Evolutionary conservation across 495 filamentous ascomycete genomes (phyloP), one percentile per base, ranked within the genome.

Genomic region (Penicillium cosmopolitanum): DNA sequence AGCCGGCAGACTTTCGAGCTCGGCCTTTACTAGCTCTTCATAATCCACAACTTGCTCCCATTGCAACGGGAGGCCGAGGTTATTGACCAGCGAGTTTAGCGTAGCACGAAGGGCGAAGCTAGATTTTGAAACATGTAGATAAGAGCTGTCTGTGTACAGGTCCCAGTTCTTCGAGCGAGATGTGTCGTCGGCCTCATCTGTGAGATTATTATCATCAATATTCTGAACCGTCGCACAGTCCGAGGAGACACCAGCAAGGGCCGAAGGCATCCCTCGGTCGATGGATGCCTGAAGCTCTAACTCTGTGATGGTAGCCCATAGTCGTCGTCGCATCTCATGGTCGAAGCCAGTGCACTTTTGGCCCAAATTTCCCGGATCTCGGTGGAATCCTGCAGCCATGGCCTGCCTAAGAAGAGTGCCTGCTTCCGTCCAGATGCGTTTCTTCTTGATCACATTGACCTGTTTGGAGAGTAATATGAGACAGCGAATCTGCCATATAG

Each of bases 291-390:
- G 84, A 3, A 84, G 62, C 38, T 70, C 66, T 48, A 87, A 58
- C 51, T 87, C 85, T 6, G 81, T 60, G 11, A 87, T 80, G 3
- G 83, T 85, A 7, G 73, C 74, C 85, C 85, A 87, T 13, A 87
- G 58, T 31, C 85, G 68, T 36, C 84, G 73, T 10, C 84, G 73
- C 50, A 85, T 60, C 57, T 87, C 84, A 23, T 75, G 73, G 16
- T 82, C 78, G 25, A 86, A 68, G 0, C 73, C 25, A 2, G 81
- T 67, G 3, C 53, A 28, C 21, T 53, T 62, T 16, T 53, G 48
- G 15, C 54, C 53, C 3, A 69, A 59, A 13, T 82, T 67, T 51
- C 73, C 74, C 0, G 83, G 82, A 56, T 87, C 84, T 19, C 82
- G 82, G 62, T 87, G 82, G 6, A 86, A 66, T 4, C 81, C 81